Conservation (phyloP, 2,329 filamentous ascomycete species). For the Cladosporium sp. region DNA sequence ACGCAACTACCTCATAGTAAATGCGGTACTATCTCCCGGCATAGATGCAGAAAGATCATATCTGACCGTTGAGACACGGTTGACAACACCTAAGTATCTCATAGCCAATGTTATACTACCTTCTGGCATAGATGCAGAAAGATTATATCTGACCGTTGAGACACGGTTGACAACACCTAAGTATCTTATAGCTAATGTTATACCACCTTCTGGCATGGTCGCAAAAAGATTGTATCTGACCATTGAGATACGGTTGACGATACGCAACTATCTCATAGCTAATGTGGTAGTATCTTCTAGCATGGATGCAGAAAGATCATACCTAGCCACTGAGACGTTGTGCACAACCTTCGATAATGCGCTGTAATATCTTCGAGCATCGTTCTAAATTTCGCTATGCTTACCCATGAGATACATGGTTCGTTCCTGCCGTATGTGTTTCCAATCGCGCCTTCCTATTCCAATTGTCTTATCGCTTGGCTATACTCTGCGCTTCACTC, state of each 20-base stretch:
- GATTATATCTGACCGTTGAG: neutral
- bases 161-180: too few species aligned
- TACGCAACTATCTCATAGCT: neutral
- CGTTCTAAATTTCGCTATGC: neutral
- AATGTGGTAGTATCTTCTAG: neutral
- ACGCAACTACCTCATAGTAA: neutral
- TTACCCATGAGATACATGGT: neutral
- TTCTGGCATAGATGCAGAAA: neutral
- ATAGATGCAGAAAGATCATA: neutral
- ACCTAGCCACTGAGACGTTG: neutral
- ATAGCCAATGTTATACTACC: neutral
- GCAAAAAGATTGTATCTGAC: neutral
- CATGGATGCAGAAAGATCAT: neutral
- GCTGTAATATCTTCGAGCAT: neutral
- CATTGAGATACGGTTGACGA: neutral
- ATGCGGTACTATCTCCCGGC: neutral
- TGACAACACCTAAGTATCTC: neutral
- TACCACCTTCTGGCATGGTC: neutral
- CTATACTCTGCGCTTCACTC: neutral
- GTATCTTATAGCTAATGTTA: too few species aligned
- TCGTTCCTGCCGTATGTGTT: neutral
- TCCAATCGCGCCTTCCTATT: neutral
- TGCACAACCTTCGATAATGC: too few species aligned
- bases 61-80: neutral
- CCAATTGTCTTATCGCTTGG: neutral